Evolutionary conservation across 2,329 filamentous ascomycete species (phyloP), one percentile per base, ranked within the genome.

Genomic region (Alternaria brassicae): DNA sequence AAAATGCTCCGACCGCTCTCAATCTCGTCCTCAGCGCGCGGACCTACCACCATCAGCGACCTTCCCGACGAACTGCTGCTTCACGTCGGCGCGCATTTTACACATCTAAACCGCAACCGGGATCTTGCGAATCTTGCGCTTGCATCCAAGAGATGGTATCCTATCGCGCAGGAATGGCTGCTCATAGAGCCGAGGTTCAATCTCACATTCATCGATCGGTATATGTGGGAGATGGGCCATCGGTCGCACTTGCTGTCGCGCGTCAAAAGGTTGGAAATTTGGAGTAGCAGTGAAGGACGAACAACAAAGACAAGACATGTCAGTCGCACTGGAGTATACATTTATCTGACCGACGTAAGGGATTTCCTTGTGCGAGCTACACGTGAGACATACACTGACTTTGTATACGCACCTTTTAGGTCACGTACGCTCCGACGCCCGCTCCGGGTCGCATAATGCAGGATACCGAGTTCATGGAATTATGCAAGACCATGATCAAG

Each of bases 11-110:
- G 12, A 37, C 4, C 9, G 4, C n/a, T 13, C 7, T 21, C 4
- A 2, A 15, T 23, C 44, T 34, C 8, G 1, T 10, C 13, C 21
- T 23, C 32, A 19, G 10, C 5, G 6, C 21, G 32, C 21, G 19
- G 15, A 34, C 17, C 48, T 23, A 58, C 45, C 10, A 51, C 51
- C n/a, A 50, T 70, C 2, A 2, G 48, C 4, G 27, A 44, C 34
- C 58, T 71, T 7, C 66, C 68, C 4, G 30, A 61, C 19, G 68
- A 71, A 39, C 53, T 69, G 0, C 55, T 64, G 3, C 56, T 69
- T 39, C 17, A 57, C 13, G 62, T 69, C 28, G 53, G 39, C 42
- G 50, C 37, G 1, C 58, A 65, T 3, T 40, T 64, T 25, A 51
- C 48, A 1, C 40, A 53, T 10, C 17, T 53, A 3, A 37, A 56